Base-by-base conservation (phyloP, 148 eudicot species). In the Cornus suecica region DNA sequence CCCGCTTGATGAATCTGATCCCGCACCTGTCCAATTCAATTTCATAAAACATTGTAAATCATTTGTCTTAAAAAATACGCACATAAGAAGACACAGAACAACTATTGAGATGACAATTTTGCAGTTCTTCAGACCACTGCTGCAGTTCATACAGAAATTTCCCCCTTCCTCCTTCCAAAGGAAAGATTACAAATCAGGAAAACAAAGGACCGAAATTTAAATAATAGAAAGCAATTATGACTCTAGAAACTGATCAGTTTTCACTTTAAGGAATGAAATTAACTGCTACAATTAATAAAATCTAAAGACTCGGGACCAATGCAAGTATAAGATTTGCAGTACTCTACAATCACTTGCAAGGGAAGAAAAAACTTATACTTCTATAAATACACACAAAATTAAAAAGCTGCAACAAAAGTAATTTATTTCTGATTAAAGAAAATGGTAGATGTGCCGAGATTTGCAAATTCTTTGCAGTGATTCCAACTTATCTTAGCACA, bases 1-100 rank as follows among this genome's bases (percentile, higher is more conserved):
- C 99, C 97, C 79, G 93, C 97, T 9, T 80, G 80, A 80, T 93
- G 89, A 77, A 93, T 86, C 80, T 79, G 78, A 68, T 86, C 91
- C 68, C 78, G 83, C 51, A 90, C 84, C 97, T 91, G 70, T 3
- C 62, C 22, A 78, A 71, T n/a, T 23, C 51, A 77, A 3, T 20
- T 20, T 18, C 20, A 58, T 18, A 20, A 58, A n/a, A 58, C 20
- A 58, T 58, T n/a, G 62, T 58, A 2, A 70, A 23, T 26, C 23
- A 8, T 45, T 37, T 76, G 24, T 68, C 27, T 65, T 67, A 54
- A 14, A 61, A 65, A 76, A 68, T 25, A 42, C 56, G 72, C 25
- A 48, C 68, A 68, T 24, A 20, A 32, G 51, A 74, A 74, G 28
- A 65, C 0, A 14, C 42, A 20, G 7, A 41, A 74, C 28, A n/a